Evolutionary conservation across 345 rosid species (phyloP).

Genomic region (Clausena lansium): DNA sequence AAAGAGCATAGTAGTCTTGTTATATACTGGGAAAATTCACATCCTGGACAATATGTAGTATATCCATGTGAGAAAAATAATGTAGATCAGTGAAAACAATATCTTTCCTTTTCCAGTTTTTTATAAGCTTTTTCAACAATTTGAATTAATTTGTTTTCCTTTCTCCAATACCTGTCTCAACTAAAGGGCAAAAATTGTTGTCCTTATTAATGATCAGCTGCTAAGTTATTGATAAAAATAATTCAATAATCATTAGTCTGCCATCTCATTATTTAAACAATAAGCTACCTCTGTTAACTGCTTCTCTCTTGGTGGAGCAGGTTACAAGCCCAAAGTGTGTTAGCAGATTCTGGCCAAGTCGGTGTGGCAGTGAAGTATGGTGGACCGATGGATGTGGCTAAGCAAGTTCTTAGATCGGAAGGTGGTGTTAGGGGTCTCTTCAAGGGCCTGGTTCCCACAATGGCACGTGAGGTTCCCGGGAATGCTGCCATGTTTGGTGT

Average conservation of each 20-base stretch:
- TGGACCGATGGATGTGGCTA: constrained; percentile 97
- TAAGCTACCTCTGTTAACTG: background rate
- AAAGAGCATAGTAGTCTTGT: background rate
- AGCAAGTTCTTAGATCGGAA: constrained; percentile 80
- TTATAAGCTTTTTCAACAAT: background rate
- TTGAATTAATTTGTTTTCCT: background rate
- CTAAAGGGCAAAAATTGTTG: background rate
- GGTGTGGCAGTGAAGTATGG: constrained; percentile 67
- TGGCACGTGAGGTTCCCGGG: constrained; percentile 94
- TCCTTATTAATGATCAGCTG: background rate
- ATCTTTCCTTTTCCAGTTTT: background rate
- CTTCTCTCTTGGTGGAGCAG: constrained; percentile 36
- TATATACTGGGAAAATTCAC: background rate
- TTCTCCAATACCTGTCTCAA: background rate
- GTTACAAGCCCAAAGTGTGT: constrained; percentile 92
- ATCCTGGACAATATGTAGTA: background rate
- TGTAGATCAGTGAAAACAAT: background rate
- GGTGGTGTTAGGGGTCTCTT: constrained; percentile 84
- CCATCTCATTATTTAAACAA: background rate
- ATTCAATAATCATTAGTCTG: background rate
- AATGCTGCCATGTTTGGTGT: constrained; percentile 88
- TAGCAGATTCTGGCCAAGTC: constrained; percentile 51
- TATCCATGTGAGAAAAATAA: background rate
- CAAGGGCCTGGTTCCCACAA: constrained; percentile 91
- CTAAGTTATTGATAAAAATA: background rate